phyloP scores from a whole-genome alignment of 495 filamentous ascomycete genomes.

The Friedmanniomyces simplex region DNA sequence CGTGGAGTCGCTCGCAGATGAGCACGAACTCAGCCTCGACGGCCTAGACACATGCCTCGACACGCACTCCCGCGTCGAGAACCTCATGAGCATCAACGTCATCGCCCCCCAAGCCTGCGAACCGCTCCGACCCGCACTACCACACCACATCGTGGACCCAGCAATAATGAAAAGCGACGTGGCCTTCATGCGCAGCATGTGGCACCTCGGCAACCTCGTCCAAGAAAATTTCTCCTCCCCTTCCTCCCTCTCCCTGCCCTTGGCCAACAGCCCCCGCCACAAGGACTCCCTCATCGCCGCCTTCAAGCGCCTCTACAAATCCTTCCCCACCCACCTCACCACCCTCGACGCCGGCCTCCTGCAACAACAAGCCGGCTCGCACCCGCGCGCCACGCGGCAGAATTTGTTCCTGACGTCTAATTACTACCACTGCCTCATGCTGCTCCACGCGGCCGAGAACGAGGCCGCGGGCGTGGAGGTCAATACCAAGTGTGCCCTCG shows the following conservation, averaged over 20 bases:
- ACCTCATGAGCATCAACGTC: conserved; percentile 34
- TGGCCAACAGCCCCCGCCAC: conserved; percentile 47
- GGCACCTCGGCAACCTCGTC: conserved; percentile 61
- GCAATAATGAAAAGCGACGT: conserved; percentile 44
- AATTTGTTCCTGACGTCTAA: conserved; percentile 59
- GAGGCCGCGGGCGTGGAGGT: conserved; percentile 41
- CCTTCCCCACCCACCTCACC: conserved; percentile 53
- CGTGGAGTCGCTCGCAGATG: conserved; percentile 48
- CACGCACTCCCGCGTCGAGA: conserved; percentile 21
- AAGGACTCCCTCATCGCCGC: conserved; percentile 50
- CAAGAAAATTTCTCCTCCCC: conserved; percentile 58
- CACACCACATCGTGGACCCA: conserved; percentile 34
- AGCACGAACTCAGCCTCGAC: conserved; percentile 22
- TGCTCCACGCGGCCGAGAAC: conserved; percentile 52
- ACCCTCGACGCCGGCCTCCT: conserved; percentile 48
- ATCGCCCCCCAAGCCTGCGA: conserved; percentile 25
- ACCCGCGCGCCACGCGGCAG: conserved; percentile 53
- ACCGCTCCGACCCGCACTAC: conserved; percentile 13
- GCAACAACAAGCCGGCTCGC: conserved; percentile 37
- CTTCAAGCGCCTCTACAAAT: conserved; percentile 51
- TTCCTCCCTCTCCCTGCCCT: conserved; percentile 53
- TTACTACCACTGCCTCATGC: conserved; percentile 66
- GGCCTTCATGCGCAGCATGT: conserved; percentile 57
- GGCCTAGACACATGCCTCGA: conserved; percentile 13
- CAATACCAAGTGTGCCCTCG: conserved; percentile 54